A percentile compares a stretch with the other conserved stretches of the same genome.
phyloP scores from a whole-genome alignment of 441 rosid species.

The Oxalis stricta region DNA sequence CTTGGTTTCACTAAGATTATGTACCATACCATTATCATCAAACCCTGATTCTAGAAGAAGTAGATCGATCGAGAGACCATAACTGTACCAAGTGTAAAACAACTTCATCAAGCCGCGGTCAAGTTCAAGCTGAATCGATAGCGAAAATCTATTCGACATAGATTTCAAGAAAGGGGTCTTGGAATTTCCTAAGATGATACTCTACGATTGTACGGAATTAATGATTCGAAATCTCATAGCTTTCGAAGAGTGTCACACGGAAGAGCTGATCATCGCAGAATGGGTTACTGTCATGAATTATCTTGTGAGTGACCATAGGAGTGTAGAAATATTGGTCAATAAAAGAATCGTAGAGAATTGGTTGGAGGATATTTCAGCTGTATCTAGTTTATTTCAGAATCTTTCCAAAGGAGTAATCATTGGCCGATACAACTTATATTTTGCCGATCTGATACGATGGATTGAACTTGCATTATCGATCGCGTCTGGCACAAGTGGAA shows the following conservation, averaged over 20 bases:
- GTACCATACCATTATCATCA: background rate
- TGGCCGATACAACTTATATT: background rate
- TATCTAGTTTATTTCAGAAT: background rate
- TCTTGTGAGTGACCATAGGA: background rate
- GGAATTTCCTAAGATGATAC: background rate
- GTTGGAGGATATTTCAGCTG: background rate
- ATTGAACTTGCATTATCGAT: background rate
- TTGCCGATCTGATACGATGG: background rate
- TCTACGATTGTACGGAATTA: background rate
- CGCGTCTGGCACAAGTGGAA: background rate
- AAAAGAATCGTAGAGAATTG: background rate
- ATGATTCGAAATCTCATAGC: background rate
- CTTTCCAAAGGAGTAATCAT: background rate
- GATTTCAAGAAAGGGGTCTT: background rate
- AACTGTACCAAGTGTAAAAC: background rate
- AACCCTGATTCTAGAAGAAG: background rate
- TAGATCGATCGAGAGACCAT: background rate
- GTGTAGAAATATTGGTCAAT: background rate
- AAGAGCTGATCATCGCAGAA: background rate
- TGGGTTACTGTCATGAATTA: background rate
- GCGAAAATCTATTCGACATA: background rate
- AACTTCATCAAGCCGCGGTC: conserved; percentile 4
- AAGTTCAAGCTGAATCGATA: background rate
- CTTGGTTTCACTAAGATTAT: conserved; percentile 1
- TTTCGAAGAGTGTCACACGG: background rate